Percentiles rank a stretch among this genome's conserved stretches.
Conservation (phyloP, 106 monocot genomes). For the Xerophyta viscosa region DNA sequence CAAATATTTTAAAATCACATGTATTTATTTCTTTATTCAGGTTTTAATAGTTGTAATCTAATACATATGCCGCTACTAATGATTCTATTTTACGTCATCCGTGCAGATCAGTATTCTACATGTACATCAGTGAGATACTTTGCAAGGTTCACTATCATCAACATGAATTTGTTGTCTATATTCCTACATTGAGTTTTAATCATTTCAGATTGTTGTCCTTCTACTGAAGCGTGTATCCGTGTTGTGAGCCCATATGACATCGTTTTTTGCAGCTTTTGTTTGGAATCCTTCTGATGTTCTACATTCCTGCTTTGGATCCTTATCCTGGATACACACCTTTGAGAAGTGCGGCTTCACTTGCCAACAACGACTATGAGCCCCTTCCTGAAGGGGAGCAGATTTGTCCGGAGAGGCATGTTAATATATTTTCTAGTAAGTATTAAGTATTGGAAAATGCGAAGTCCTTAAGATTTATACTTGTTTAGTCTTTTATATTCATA, state of each 20-base stretch:
- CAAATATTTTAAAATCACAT: too few species aligned
- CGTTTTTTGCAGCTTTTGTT: constrained; percentile 64
- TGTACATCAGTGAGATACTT: constrained; percentile 51
- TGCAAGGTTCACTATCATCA: constrained; percentile 51
- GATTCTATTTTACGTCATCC: constrained; percentile 4
- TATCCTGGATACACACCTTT: constrained; percentile 69
- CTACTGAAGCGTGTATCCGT: too few species aligned
- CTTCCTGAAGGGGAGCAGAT: constrained; percentile 75
- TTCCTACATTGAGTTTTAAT: background rate
- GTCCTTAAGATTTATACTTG: too few species aligned
- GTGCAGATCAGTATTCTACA: constrained; percentile 64
- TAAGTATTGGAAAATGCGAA: too few species aligned
- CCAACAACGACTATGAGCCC: constrained; percentile 57
- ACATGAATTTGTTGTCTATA: background rate
- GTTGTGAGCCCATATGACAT: background rate
- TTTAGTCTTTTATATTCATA: too few species aligned
- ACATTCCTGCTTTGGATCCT: constrained; percentile 81
- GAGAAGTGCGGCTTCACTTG: constrained; percentile 29
- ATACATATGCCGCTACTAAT: too few species aligned
- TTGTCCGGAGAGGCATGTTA: constrained; percentile 81
- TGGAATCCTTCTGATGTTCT: constrained; percentile 56
- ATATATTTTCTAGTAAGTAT: constrained; percentile 75
- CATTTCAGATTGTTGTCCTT: too few species aligned
- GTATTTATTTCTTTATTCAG: too few species aligned
- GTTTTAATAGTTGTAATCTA: too few species aligned